A percentile compares a stretch with the other conserved stretches of the same genome.
Evolutionary conservation across 1,139 yeast species (phyloP).

Genomic region (Blastobotrys serpentis): DNA sequence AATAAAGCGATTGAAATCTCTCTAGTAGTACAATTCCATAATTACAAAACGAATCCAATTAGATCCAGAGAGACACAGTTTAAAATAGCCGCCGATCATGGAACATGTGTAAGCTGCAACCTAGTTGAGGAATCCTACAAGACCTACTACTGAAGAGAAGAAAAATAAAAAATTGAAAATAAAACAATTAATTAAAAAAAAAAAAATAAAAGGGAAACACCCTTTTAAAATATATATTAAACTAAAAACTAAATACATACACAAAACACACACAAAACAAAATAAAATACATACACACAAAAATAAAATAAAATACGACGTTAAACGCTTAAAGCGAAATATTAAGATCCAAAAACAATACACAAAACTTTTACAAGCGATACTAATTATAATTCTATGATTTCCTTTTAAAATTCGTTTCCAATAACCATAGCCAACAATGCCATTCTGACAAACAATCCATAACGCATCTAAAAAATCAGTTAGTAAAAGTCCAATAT

Average conservation of each 20-base stretch:
- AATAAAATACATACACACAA: neutral
- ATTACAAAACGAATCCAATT: too few species aligned
- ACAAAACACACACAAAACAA: too few species aligned
- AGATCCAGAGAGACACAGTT: too few species aligned
- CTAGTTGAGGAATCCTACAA: too few species aligned
- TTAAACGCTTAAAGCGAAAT: conserved; percentile 3
- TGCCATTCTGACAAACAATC: conserved; percentile 98
- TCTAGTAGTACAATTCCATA: too few species aligned
- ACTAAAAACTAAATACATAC: neutral
- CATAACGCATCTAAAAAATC: conserved; percentile 71
- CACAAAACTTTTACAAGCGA: conserved; percentile 15
- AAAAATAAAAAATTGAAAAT: conserved; percentile 17
- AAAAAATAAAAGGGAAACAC: conserved; percentile 16
- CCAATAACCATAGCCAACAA: conserved; percentile 97
- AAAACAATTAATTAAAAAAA: conserved; percentile 15
- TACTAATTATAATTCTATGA: conserved; percentile 16
- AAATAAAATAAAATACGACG: neutral
- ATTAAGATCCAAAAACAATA: conserved; percentile 14
- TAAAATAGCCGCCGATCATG: too few species aligned
- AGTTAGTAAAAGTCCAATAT: conserved; percentile 16
- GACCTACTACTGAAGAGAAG: too few species aligned
- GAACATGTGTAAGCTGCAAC: too few species aligned
- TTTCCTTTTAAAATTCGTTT: conserved; percentile 35
- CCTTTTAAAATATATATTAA: conserved; percentile 2
- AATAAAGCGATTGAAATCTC: too few species aligned